A percentile compares a stretch with the other conserved stretches of the same genome.
These are phyloP conservation scores for Penicillium psychrosexuale DNA, from an alignment of 2,329 filamentous ascomycete genomes.

Conservation along the genomic window DNA sequence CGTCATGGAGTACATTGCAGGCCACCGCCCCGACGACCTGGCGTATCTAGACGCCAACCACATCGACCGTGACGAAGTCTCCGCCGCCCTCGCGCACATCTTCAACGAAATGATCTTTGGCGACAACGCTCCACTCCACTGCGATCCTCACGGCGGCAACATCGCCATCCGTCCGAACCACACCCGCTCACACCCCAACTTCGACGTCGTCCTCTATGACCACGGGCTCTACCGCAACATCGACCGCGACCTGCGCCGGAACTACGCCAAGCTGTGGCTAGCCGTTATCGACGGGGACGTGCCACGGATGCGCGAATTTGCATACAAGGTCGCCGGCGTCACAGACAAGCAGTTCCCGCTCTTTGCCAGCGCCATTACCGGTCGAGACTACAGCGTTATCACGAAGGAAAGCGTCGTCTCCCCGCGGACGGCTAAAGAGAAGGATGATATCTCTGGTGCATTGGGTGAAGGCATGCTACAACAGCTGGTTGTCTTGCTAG, in stretches of 20 bases:
- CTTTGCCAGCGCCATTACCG: conserved; percentile 94
- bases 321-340: conserved; percentile 83
- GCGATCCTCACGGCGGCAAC: conserved; percentile 95
- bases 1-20: conserved; percentile 91
- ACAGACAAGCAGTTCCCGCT: conserved; percentile 87
- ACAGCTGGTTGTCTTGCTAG: conserved; percentile 82
- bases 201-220: conserved; percentile 94
- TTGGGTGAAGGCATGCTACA: conserved; percentile 85
- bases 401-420: conserved; percentile 54
- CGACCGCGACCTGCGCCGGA: conserved; percentile 69
- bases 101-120: conserved; percentile 99
- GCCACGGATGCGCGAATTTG: conserved; percentile 79
- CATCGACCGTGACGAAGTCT: conserved; percentile 94
- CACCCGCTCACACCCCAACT: conserved; percentile 65
- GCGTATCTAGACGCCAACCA: conserved; percentile 77
- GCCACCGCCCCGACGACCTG: conserved; percentile 83
- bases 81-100: conserved; percentile 80
- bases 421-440: conserved; percentile 69
- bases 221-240: conserved; percentile 96
- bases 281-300: conserved; percentile 91
- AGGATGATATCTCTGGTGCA: conserved; percentile 78
- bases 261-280: conserved; percentile 96
- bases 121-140: conserved; percentile 81
- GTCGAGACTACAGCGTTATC: conserved; percentile 80
- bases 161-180: conserved; percentile 82